Evolutionary conservation across 2,329 filamentous ascomycete genomes (phyloP).

Genomic region (Pseudogymnoascus sp.): DNA sequence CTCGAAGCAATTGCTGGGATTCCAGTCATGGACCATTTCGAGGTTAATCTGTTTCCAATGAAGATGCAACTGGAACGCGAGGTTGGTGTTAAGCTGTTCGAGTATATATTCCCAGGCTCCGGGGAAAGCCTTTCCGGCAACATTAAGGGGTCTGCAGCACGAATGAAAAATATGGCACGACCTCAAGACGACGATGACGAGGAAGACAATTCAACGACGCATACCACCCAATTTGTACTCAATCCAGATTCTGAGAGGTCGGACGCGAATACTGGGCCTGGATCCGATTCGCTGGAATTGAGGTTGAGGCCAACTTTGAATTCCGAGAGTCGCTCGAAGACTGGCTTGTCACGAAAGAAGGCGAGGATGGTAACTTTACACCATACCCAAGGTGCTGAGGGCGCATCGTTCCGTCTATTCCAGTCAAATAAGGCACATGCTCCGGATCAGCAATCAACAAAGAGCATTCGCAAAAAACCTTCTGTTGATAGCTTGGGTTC

Average conservation of each 20-base stretch:
- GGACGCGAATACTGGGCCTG: slow-evolving; percentile 40
- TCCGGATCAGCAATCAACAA: slow-evolving; percentile 15
- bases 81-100: slow-evolving; percentile 84
- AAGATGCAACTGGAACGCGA: slow-evolving; percentile 91
- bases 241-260: slow-evolving; percentile 30
- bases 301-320: slow-evolving; percentile 75
- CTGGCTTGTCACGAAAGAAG: slow-evolving; percentile 6
- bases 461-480: slow-evolving; percentile 22
- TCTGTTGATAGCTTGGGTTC: slow-evolving; percentile 26
- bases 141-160: slow-evolving; percentile 52
- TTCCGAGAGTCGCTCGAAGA: slow-evolving; percentile 34
- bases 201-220: slow-evolving; percentile 24
- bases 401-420: slow-evolving; percentile 35
- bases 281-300: slow-evolving; percentile 57
- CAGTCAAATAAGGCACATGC: slow-evolving; percentile 28
- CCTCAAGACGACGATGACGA: slow-evolving; percentile 23
- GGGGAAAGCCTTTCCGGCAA: slow-evolving; percentile 31
- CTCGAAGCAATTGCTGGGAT: slow-evolving; percentile 96
- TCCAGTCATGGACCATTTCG: slow-evolving; percentile 92
- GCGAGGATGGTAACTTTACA: slow-evolving; percentile 20
- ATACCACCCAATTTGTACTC: slow-evolving; percentile 10
- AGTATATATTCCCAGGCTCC: slow-evolving; percentile 91
- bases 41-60: slow-evolving; percentile 86
- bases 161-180: slow-evolving; percentile 44
- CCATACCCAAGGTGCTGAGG: slow-evolving; percentile 23